Conservation (phyloP, 805 yeast genomes). For the Ogataea pini region DNA sequence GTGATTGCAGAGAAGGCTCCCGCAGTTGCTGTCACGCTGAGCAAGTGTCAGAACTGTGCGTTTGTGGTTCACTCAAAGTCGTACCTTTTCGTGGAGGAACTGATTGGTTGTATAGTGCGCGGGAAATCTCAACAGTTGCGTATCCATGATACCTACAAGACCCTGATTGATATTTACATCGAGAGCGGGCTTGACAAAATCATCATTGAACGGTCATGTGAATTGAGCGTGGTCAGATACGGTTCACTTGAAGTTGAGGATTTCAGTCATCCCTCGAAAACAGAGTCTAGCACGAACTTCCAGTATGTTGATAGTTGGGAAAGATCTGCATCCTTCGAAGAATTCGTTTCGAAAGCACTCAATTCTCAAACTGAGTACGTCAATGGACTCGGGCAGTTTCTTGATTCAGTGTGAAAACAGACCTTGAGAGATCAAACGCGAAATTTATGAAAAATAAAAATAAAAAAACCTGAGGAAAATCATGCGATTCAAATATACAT, state of each 20-base stretch:
- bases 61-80: constrained; percentile 22
- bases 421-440: constrained; percentile 8
- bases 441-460: not conserved
- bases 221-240: constrained; percentile 15
- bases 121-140: constrained; percentile 32
- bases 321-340: not conserved
- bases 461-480: not conserved
- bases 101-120: constrained; percentile 15
- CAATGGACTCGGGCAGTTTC: not conserved
- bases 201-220: constrained; percentile 29
- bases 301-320: constrained; percentile 1
- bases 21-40: constrained; percentile 25
- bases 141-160: constrained; percentile 21
- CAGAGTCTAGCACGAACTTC: constrained; percentile 23
- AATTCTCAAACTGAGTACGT: not conserved
- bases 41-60: constrained; percentile 16
- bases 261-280: constrained; percentile 28
- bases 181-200: constrained; percentile 20
- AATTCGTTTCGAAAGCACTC: not conserved
- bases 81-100: constrained; percentile 22
- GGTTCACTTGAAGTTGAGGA: constrained; percentile 29
- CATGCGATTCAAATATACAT: not conserved
- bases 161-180: constrained; percentile 17
- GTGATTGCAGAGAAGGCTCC: constrained; percentile 10
- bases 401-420: not conserved